phyloP scores from a whole-genome alignment of 1,284 basidiomycete genomes.

The Tilletia horrida region DNA sequence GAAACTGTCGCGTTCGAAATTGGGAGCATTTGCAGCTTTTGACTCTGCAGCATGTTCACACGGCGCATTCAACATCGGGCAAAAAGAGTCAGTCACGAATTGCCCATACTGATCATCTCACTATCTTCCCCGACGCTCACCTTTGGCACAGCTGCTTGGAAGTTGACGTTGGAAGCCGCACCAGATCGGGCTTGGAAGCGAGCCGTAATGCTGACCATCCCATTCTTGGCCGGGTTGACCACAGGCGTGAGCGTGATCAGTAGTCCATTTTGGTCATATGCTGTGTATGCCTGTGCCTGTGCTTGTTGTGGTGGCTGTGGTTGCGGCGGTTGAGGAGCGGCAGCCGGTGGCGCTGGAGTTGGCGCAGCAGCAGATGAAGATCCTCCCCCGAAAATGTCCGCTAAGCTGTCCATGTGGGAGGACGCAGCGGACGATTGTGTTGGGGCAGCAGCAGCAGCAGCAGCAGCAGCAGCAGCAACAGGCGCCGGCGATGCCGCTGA shows the following conservation, averaged over 20 bases:
- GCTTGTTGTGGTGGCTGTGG: slow-evolving; percentile 59
- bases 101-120: too few species aligned
- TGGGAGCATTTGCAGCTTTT: slow-evolving; percentile 95
- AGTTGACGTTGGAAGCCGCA: slow-evolving; percentile 65
- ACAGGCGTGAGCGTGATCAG: slow-evolving; percentile 85
- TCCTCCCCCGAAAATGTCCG: slow-evolving; percentile 50
- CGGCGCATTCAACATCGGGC: neutral
- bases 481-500: slow-evolving; percentile 25
- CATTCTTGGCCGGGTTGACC: slow-evolving; percentile 71
- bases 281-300: slow-evolving; percentile 68
- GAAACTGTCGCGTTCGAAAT: slow-evolving; percentile 81
- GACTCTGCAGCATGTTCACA: slow-evolving; percentile 64
- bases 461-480: slow-evolving; percentile 55
- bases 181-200: slow-evolving; percentile 70
- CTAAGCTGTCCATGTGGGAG: slow-evolving; percentile 4
- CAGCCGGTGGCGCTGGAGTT: slow-evolving; percentile 62
- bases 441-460: slow-evolving; percentile 25
- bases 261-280: slow-evolving; percentile 86
- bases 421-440: slow-evolving; percentile 27
- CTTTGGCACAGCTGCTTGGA: slow-evolving; percentile 98
- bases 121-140: slow-evolving; percentile 58
- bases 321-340: slow-evolving; percentile 57
- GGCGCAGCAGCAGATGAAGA: slow-evolving; percentile 21
- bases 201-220: slow-evolving; percentile 83
- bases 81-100: too few species aligned